phyloP scores from a whole-genome alignment of 176 grass and related monocot genomes.

The Carex cristatella region DNA sequence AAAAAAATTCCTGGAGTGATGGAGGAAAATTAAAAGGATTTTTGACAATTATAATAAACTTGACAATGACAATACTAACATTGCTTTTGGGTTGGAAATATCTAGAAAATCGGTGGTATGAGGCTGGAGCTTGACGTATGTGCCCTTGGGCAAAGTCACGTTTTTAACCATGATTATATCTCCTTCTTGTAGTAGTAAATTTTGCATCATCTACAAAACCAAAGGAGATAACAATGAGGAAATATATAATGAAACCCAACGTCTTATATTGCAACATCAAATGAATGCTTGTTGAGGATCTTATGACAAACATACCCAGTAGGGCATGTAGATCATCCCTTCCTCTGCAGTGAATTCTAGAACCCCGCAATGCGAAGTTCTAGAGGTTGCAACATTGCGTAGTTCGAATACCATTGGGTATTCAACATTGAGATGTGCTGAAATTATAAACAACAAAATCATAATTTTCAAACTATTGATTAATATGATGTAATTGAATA shows the following conservation, averaged over 20 bases:
- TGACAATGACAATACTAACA: conserved; percentile 49
- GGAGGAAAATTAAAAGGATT: conserved; percentile 17
- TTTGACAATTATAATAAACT: background rate
- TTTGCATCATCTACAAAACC: conserved; percentile 96
- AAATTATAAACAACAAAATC: conserved; percentile 20
- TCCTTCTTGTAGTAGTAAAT: conserved; percentile 97
- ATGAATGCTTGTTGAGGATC: background rate
- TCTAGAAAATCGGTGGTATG: conserved; percentile 97
- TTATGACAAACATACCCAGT: conserved; percentile 57
- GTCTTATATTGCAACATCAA: background rate
- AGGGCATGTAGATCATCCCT: conserved; percentile 99
- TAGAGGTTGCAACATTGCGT: conserved; percentile 56
- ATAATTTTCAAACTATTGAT: background rate
- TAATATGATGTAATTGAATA: background rate
- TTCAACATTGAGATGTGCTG: conserved; percentile 94
- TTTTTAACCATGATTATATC: conserved; percentile 88
- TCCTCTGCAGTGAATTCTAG: conserved; percentile 98
- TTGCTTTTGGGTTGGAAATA: conserved; percentile 95
- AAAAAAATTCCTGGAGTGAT: background rate
- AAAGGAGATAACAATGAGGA: conserved; percentile 24
- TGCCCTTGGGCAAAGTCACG: conserved; percentile 89
- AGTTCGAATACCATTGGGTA: conserved; percentile 99
- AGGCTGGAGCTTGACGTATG: conserved; percentile 98
- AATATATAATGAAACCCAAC: conserved; percentile 7
- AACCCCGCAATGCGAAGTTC: conserved; percentile 88